Evolutionary conservation across 2,329 filamentous ascomycete species (phyloP).

Genomic region (Tolypocladium album): DNA sequence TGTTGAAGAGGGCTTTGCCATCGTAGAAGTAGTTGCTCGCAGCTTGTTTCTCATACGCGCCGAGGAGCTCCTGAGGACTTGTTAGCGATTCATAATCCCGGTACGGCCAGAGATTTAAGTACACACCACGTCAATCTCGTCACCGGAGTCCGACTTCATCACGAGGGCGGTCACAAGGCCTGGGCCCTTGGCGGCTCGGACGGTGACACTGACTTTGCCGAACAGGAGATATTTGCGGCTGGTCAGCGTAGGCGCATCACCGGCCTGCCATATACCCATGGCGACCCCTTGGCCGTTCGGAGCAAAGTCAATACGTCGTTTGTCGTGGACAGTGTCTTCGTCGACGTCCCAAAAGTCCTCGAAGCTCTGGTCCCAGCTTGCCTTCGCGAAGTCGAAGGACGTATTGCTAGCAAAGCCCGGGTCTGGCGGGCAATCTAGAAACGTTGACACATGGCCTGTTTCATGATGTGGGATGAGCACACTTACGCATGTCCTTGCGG

Average conservation of each 20-base stretch:
- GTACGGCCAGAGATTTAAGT: background rate
- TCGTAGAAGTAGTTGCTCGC: slow-evolving; percentile 76
- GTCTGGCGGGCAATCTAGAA: slow-evolving; percentile 47
- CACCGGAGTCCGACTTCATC: slow-evolving; percentile 64
- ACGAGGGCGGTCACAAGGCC: slow-evolving; percentile 72
- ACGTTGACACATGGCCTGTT: background rate
- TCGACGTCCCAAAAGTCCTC: slow-evolving; percentile 17
- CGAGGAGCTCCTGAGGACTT: slow-evolving; percentile 14
- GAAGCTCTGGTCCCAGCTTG: slow-evolving; percentile 31
- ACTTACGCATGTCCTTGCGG: slow-evolving; percentile 13
- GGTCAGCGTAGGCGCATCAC: slow-evolving; percentile 51
- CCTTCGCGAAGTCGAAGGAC: slow-evolving; percentile 52
- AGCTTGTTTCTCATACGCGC: slow-evolving; percentile 38
- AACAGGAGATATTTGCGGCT: slow-evolving; percentile 78
- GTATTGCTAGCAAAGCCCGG: slow-evolving; percentile 50
- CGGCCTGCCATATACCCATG: slow-evolving; percentile 45
- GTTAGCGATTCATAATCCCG: background rate
- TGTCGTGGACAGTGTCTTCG: slow-evolving; percentile 20
- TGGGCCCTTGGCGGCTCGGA: slow-evolving; percentile 60
- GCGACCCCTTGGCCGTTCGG: slow-evolving; percentile 16
- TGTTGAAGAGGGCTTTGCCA: slow-evolving; percentile 43
- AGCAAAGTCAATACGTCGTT: slow-evolving; percentile 14
- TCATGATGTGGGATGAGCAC: background rate
- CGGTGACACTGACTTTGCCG: slow-evolving; percentile 57
- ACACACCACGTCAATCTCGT: slow-evolving; percentile 50